Evolutionary conservation across 305 asterid species (phyloP).

Genomic region (Fraxinus ornus): DNA sequence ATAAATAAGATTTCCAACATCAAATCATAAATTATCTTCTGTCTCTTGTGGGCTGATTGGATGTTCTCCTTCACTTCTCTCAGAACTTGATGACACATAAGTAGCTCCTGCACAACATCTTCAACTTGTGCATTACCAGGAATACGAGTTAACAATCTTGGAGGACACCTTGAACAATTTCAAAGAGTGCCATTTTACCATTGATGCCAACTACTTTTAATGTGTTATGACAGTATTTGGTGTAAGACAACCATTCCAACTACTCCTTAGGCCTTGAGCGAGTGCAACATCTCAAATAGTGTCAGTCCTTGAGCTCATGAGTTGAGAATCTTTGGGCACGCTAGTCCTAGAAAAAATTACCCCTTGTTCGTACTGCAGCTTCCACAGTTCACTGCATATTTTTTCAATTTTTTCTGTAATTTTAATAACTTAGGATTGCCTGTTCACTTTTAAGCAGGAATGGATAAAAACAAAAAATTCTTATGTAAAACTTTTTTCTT

Average conservation of each 20-base stretch:
- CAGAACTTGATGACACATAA: not conserved
- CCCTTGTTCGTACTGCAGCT: not conserved
- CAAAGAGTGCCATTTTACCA: not conserved
- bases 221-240: not conserved
- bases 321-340: not conserved
- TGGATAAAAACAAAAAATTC: no score
- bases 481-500: no score
- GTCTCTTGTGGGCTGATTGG: not conserved
- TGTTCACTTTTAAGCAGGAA: not conserved
- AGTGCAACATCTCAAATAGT: not conserved
- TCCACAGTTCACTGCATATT: not conserved
- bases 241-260: not conserved
- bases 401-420: not conserved
- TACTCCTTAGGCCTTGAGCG: not conserved
- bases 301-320: not conserved
- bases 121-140: not conserved
- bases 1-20: not conserved
- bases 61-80: not conserved
- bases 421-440: not conserved
- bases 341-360: not conserved
- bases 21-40: not conserved
- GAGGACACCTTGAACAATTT: not conserved
- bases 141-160: not conserved
- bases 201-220: not conserved
- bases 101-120: not conserved